Conservation (phyloP, 23 red algal genomes). For the Chondrus crispus region DNA sequence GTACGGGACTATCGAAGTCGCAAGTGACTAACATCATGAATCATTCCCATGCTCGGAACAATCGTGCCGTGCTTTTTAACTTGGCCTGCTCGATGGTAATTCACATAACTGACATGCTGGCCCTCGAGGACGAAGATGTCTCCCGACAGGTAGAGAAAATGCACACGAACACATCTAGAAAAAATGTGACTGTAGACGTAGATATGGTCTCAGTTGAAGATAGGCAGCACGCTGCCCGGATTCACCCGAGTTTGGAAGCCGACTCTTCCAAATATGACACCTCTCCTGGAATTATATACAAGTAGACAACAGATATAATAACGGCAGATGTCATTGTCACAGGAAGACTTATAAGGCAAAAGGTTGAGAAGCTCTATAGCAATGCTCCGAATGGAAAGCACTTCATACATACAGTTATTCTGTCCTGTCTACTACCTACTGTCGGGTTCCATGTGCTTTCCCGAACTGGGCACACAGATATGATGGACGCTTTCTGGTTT, state of each 20-base stretch:
- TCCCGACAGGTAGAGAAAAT: too few species aligned
- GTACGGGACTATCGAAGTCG: not conserved
- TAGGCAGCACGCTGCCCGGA: too few species aligned
- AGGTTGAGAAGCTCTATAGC: not conserved
- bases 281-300: too few species aligned
- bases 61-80: not conserved
- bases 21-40: not conserved
- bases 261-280: not conserved
- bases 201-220: too few species aligned
- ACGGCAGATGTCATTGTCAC: too few species aligned
- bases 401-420: not conserved
- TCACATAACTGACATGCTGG: not conserved
- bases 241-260: not conserved
- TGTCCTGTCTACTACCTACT: not conserved
- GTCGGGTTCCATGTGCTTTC: not conserved
- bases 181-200: too few species aligned
- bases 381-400: not conserved
- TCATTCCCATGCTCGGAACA: conserved; percentile 6
- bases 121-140: not conserved
- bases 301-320: too few species aligned
- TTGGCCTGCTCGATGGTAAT: not conserved
- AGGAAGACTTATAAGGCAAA: not conserved
- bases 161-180: too few species aligned
- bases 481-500: not conserved
- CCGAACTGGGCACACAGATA: not conserved